Conservation (phyloP, 2,329 filamentous ascomycete species). For the Nemania sp. region DNA sequence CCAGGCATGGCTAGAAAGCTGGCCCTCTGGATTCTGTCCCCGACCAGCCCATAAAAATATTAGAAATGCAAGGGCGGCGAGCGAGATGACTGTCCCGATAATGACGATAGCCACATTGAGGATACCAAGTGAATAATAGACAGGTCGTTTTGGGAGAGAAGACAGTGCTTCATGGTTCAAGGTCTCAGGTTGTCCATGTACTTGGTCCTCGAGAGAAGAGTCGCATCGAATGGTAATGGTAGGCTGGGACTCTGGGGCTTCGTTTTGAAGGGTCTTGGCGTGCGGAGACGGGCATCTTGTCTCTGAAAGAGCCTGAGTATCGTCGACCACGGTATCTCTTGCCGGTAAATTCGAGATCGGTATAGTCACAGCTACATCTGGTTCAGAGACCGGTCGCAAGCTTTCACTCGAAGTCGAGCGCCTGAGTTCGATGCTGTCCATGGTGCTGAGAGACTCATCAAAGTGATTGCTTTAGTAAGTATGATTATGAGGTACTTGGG, state of each 20-base stretch:
- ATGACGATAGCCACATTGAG: neutral
- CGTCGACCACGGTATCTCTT: no score
- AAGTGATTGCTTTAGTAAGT: no score
- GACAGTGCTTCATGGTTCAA: neutral
- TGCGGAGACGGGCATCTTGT: neutral
- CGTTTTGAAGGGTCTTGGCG: neutral
- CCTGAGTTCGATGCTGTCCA: no score
- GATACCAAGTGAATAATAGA: neutral
- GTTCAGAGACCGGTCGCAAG: no score
- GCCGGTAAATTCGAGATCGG: no score
- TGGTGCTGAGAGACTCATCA: no score
- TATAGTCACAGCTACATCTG: no score
- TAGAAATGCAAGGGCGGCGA: neutral
- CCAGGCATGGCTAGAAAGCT: neutral
- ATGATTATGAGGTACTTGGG: no score
- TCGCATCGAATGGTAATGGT: neutral
- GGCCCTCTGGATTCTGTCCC: neutral
- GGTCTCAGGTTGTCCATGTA: neutral
- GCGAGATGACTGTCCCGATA: neutral
- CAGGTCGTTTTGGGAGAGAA: neutral
- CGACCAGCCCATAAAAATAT: conserved; percentile 1
- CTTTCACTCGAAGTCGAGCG: no score
- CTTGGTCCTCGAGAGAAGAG: neutral
- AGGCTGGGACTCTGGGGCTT: neutral
- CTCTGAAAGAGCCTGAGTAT: neutral